A percentile compares a stretch with the other conserved stretches of the same genome.
phyloP scores from a whole-genome alignment of 2,329 filamentous ascomycete genomes.

The Penicillium expansum region DNA sequence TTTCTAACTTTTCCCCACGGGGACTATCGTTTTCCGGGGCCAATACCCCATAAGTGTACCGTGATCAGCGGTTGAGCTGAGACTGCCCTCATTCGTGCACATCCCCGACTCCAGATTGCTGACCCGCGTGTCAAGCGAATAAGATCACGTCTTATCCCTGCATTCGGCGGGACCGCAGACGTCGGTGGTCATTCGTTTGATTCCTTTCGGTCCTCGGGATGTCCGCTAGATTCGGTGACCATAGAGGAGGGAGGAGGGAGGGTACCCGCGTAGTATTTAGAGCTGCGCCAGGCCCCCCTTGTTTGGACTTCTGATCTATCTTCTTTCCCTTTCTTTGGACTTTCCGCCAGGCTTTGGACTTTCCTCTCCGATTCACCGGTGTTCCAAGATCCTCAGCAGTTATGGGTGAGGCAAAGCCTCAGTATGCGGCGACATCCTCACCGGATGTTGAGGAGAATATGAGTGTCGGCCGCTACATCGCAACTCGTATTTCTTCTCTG shows the following conservation, averaged over 20 bases:
- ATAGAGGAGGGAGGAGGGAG: background rate
- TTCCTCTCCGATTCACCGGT: background rate
- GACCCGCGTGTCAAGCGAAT: slow-evolving; percentile 8
- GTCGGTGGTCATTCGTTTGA: background rate
- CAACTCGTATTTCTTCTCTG: slow-evolving; percentile 54
- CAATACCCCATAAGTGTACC: slow-evolving; percentile 1
- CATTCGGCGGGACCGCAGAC: background rate
- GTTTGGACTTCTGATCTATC: background rate
- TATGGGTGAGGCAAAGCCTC: slow-evolving; percentile 15
- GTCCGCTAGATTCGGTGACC: background rate
- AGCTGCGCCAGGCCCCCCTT: background rate
- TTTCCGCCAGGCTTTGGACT: background rate
- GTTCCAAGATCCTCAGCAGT: background rate
- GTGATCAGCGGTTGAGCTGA: slow-evolving; percentile 12
- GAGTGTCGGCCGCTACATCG: slow-evolving; percentile 48
- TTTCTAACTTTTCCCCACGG: background rate
- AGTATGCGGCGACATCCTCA: slow-evolving; percentile 5
- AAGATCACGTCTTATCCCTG: background rate
- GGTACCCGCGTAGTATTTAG: background rate
- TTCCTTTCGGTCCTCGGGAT: background rate
- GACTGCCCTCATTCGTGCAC: slow-evolving; percentile 8
- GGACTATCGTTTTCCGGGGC: background rate
- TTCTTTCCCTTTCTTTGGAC: background rate
- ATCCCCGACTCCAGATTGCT: background rate
- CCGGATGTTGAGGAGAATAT: slow-evolving; percentile 26